phyloP scores from a whole-genome alignment of 2,329 filamentous ascomycete genomes.

The Ilyonectria mors-panacis region DNA sequence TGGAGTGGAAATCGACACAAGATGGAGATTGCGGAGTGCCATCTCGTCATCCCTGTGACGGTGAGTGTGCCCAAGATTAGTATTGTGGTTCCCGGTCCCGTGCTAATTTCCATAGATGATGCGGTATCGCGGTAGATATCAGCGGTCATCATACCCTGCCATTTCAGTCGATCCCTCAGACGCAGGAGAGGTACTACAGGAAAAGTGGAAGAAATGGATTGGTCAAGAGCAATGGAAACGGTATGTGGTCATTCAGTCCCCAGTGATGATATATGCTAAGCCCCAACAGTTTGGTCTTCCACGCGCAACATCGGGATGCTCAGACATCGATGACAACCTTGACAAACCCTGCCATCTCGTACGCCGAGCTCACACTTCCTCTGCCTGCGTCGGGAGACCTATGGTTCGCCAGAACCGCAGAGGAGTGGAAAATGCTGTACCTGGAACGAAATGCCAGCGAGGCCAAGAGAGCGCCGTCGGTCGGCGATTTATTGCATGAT shows the following conservation, averaged over 20 bases:
- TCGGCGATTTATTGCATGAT: conserved; percentile 71
- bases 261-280: conserved; percentile 26
- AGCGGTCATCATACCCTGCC: conserved; percentile 66
- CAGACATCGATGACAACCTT: conserved; percentile 78
- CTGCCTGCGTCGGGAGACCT: conserved; percentile 73
- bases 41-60: conserved; percentile 61
- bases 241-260: conserved; percentile 46
- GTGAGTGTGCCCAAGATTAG: conserved; percentile 49
- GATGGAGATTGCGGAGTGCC: conserved; percentile 70
- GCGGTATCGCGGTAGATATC: conserved; percentile 71
- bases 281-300: conserved; percentile 69
- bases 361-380: conserved; percentile 77
- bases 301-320: conserved; percentile 75
- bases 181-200: conserved; percentile 68
- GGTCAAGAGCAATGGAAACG: conserved; percentile 77
- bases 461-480: conserved; percentile 62
- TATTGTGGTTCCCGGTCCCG: background rate
- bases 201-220: conserved; percentile 77
- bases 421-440: conserved; percentile 75
- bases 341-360: conserved; percentile 76
- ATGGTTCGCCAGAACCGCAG: conserved; percentile 76
- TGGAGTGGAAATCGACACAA: conserved; percentile 70
- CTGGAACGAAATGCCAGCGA: conserved; percentile 58
- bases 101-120: conserved; percentile 61
- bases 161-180: conserved; percentile 69